A percentile compares a stretch with the other conserved stretches of the same genome.
Evolutionary conservation across 208 protist species (phyloP).

Genomic region (Trypanosoma cruzi): DNA sequence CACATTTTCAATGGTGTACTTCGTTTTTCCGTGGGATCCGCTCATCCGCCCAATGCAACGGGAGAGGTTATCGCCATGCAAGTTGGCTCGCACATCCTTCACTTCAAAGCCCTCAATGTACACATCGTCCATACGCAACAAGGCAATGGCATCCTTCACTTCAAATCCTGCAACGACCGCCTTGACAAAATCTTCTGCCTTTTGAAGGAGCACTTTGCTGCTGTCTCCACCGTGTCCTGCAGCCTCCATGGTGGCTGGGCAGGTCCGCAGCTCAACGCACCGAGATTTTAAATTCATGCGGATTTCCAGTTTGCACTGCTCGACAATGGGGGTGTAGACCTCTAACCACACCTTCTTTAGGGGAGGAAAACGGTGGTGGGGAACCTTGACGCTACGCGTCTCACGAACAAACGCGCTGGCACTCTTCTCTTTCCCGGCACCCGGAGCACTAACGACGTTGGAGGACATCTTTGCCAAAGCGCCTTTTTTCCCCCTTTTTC

Average conservation of each 20-base stretch:
- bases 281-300: slow-evolving; percentile 98
- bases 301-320: slow-evolving; percentile 99
- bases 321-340: slow-evolving; percentile 98
- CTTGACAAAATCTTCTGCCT: slow-evolving; percentile 98
- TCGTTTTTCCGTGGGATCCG: slow-evolving; percentile 99
- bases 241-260: slow-evolving; percentile 77
- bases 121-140: slow-evolving; percentile 99
- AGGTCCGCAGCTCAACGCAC: slow-evolving; percentile 96
- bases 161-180: slow-evolving; percentile 98
- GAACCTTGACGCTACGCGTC: slow-evolving; percentile 91
- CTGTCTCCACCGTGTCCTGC: slow-evolving; percentile 27
- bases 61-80: slow-evolving; percentile 93
- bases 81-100: slow-evolving; percentile 95
- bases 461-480: slow-evolving; percentile 18
- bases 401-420: slow-evolving; percentile 55
- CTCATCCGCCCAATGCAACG: slow-evolving; percentile 99
- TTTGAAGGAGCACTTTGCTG: slow-evolving; percentile 93
- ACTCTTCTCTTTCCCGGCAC: background rate
- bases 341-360: slow-evolving; percentile 98
- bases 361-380: slow-evolving; percentile 96
- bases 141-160: slow-evolving; percentile 98
- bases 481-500: slow-evolving; percentile 3
- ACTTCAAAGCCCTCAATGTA: slow-evolving; percentile 99
- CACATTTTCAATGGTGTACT: slow-evolving; percentile 99
- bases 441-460: slow-evolving; percentile 4